These are phyloP conservation scores for Candida argentea DNA, from an alignment of 805 yeast genomes.

Conservation along the genomic window DNA sequence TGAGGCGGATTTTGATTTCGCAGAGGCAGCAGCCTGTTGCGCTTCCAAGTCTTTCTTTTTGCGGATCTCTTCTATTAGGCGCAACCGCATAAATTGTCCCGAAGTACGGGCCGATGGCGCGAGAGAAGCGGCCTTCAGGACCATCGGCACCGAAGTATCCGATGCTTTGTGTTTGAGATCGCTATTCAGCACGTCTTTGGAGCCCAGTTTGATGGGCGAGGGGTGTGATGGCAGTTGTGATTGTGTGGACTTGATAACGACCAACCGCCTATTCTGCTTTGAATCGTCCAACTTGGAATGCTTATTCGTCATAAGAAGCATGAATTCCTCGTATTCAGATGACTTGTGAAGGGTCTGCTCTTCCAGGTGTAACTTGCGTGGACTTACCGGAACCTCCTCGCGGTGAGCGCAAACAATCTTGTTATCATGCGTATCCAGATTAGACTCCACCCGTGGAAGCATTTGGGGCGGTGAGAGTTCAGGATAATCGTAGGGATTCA, in stretches of 20 bases:
- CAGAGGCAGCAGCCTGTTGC: constrained; percentile 30
- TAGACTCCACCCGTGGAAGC: constrained; percentile 37
- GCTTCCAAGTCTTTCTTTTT: constrained; percentile 44
- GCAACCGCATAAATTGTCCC: constrained; percentile 71
- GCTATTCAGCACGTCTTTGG: constrained; percentile 16
- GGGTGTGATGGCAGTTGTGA: constrained; percentile 10
- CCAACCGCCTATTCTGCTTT: constrained; percentile 25
- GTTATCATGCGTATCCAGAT: constrained; percentile 22
- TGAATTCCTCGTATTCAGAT: constrained; percentile 77
- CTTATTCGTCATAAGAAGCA: constrained; percentile 42
- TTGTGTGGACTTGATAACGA: constrained; percentile 14
- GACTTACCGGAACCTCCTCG: constrained; percentile 18
- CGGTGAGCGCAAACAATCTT: constrained; percentile 22
- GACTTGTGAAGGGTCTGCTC: constrained; percentile 52
- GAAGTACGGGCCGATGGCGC: constrained; percentile 22
- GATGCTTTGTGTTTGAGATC: constrained; percentile 17
- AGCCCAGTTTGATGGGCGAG: constrained; percentile 6
- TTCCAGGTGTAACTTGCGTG: constrained; percentile 32
- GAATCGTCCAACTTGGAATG: constrained; percentile 28
- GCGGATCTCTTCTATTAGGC: constrained; percentile 82
- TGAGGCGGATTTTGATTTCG: constrained; percentile 23
- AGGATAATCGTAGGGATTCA: constrained; percentile 52
- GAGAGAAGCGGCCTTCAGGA: constrained; percentile 4
- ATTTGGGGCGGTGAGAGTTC: constrained; percentile 39
- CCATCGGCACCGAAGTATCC: constrained; percentile 5